Percentiles rank a stretch among this genome's conserved stretches.
Conservation (phyloP, 2,329 filamentous ascomycete species). For the Pseudogymnoascus sp. region DNA sequence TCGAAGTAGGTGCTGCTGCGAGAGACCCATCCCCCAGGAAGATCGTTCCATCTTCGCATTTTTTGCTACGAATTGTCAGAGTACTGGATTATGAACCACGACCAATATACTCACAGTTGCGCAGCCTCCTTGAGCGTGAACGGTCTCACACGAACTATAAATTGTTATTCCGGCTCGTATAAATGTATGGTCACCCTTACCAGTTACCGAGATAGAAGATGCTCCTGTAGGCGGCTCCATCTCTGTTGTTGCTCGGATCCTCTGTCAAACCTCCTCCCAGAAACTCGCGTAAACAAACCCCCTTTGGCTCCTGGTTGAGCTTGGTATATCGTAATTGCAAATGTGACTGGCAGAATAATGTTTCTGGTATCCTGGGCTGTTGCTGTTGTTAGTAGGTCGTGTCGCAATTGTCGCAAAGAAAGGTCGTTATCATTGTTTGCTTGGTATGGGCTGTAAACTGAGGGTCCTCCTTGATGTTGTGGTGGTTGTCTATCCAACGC, state of each 20-base stretch:
- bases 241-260: conserved; percentile 4
- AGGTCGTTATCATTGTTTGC: conserved; percentile 6
- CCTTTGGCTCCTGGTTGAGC: not conserved
- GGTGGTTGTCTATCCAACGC: conserved; percentile 4
- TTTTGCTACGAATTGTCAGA: conserved; percentile 29
- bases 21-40: conserved; percentile 97
- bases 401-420: conserved; percentile 5
- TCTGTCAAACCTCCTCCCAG: conserved; percentile 5
- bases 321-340: not conserved
- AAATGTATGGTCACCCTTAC: conserved; percentile 15
- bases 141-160: conserved; percentile 57
- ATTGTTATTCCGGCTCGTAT: conserved; percentile 14
- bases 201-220: conserved; percentile 30
- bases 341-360: not conserved
- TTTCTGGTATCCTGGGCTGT: not conserved
- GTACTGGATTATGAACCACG: not conserved
- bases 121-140: conserved; percentile 89
- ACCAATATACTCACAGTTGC: conserved; percentile 53
- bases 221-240: conserved; percentile 18
- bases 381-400: conserved; percentile 5
- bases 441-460: conserved; percentile 6
- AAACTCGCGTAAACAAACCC: not conserved
- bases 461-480: conserved; percentile 7
- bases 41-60: conserved; percentile 71
- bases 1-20: conserved; percentile 76